These are phyloP conservation scores for Pythium rishiriense DNA, from an alignment of 352 stramenopile genomes.

Conservation along the genomic window DNA sequence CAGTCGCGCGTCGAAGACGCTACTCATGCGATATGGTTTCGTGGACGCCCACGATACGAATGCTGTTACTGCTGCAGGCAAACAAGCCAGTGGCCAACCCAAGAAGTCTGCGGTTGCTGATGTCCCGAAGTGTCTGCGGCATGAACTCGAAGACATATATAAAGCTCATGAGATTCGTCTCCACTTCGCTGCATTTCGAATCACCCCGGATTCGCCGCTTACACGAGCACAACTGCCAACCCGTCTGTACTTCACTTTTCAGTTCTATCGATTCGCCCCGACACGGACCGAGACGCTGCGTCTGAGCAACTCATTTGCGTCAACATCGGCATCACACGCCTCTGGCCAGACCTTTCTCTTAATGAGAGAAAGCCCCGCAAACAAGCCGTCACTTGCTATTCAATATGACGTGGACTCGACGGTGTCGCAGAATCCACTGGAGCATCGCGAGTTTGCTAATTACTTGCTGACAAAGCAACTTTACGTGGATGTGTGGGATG, in stretches of 20 bases:
- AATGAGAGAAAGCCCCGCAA: slow-evolving; percentile 59
- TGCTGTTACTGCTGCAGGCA: not conserved
- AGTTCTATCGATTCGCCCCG: slow-evolving; percentile 91
- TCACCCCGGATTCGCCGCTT: slow-evolving; percentile 12
- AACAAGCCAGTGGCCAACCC: not conserved
- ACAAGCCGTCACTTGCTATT: slow-evolving; percentile 68
- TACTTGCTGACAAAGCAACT: slow-evolving; percentile 88
- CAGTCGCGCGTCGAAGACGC: slow-evolving; percentile 79
- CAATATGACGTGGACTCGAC: slow-evolving; percentile 83
- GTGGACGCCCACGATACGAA: slow-evolving; percentile 55
- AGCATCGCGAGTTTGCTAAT: slow-evolving; percentile 76
- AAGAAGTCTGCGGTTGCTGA: not conserved
- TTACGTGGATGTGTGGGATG: slow-evolving; percentile 94
- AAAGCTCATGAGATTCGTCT: slow-evolving; percentile 87
- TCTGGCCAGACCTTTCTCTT: slow-evolving; percentile 50
- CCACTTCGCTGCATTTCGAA: slow-evolving; percentile 88
- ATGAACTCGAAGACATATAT: slow-evolving; percentile 77
- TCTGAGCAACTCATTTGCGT: slow-evolving; percentile 58
- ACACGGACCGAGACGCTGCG: slow-evolving; percentile 85
- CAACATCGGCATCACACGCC: slow-evolving; percentile 25
- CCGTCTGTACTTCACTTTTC: slow-evolving; percentile 90
- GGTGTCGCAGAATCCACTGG: slow-evolving; percentile 47
- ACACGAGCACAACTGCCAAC: slow-evolving; percentile 22
- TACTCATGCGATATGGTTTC: slow-evolving; percentile 84
- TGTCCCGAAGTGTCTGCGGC: slow-evolving; percentile 48